Conservation (phyloP, 805 yeast genomes). For the Candida lessepsii region DNA sequence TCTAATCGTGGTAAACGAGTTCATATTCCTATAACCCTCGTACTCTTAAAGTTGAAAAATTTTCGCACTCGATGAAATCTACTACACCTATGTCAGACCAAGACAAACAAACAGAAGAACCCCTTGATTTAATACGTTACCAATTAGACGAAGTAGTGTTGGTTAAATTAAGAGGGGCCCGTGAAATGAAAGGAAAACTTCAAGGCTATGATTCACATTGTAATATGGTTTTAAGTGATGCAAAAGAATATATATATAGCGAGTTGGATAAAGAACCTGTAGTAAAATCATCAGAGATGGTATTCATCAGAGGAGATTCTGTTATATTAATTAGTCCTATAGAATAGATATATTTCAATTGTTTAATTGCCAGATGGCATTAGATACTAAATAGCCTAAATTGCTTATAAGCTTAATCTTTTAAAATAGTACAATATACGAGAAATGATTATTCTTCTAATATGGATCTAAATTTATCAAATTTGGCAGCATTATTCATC, state of each 20-base stretch:
- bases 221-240: constrained; percentile 92
- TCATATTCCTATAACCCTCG: background rate
- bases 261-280: constrained; percentile 46
- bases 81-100: constrained; percentile 19
- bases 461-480: constrained; percentile 25
- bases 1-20: background rate
- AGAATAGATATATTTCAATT: constrained; percentile 14
- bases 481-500: constrained; percentile 31
- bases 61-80: constrained; percentile 5
- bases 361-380: no score
- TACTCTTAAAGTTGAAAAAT: constrained; percentile 4
- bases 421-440: background rate
- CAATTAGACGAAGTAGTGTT: constrained; percentile 83
- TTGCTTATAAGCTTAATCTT: no score
- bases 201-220: constrained; percentile 97
- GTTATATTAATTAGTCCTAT: constrained; percentile 74
- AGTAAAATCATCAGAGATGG: constrained; percentile 75
- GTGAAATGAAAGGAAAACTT: constrained; percentile 85
- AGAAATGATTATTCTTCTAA: constrained; percentile 9
- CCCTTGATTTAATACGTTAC: constrained; percentile 84
- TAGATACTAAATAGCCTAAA: no score
- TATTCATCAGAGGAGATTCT: constrained; percentile 96
- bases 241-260: constrained; percentile 75
- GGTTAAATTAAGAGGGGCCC: constrained; percentile 89
- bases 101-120: constrained; percentile 52